Evolutionary conservation across 371 early-diverging fungal genomes (phyloP).

Genomic region (Mortierella sp.): DNA sequence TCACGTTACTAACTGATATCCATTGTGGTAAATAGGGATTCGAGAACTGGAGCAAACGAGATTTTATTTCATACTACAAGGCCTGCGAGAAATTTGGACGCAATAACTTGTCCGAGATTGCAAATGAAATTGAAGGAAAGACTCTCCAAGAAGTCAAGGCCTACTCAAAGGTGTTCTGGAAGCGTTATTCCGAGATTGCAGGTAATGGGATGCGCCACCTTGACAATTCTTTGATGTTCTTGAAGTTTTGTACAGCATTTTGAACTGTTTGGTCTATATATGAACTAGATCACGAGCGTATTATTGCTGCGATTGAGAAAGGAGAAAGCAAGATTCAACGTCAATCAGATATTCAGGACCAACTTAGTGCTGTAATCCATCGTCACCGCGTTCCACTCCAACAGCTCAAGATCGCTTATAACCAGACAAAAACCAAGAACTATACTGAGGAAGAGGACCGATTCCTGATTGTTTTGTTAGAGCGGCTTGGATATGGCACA

Average conservation of each 20-base stretch:
- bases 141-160: constrained; percentile 85
- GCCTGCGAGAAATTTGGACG: constrained; percentile 94
- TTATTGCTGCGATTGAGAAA: constrained; percentile 88
- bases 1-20: neutral
- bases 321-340: constrained; percentile 88
- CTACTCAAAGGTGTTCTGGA: constrained; percentile 92
- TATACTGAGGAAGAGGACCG: constrained; percentile 96
- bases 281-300: constrained; percentile 81
- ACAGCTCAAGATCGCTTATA: constrained; percentile 89
- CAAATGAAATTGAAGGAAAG: constrained; percentile 91
- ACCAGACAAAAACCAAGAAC: constrained; percentile 88
- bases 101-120: constrained; percentile 79
- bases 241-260: neutral
- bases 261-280: neutral
- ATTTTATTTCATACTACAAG: constrained; percentile 91
- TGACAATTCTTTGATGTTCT: neutral
- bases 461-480: constrained; percentile 91
- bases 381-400: constrained; percentile 85
- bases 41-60: constrained; percentile 94
- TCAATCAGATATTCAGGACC: constrained; percentile 85
- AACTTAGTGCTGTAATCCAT: constrained; percentile 78
- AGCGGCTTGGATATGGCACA: constrained; percentile 88
- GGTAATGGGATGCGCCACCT: constrained; percentile 53
- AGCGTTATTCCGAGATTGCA: constrained; percentile 83
- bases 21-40: constrained; percentile 76